A percentile compares a stretch with the other conserved stretches of the same genome.
These are phyloP conservation scores for Pilatotrama ljubarskyi DNA, from an alignment of 768 basidiomycete genomes.

Conservation along the genomic window DNA sequence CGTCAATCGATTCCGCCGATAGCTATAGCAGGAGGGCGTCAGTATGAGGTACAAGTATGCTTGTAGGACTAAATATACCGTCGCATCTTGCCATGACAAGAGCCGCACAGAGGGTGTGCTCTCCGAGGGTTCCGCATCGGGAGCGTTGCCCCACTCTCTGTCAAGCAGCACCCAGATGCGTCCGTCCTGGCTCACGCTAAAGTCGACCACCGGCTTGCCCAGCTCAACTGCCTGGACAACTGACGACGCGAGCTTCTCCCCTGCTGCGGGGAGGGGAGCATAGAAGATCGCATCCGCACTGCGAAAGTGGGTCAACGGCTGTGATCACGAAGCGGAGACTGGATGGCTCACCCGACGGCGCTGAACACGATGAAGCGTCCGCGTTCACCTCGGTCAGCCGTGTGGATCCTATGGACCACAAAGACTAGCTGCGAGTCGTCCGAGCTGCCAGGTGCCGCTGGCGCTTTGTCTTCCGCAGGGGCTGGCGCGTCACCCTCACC, in stretches of 20 bases:
- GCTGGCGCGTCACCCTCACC: conserved; percentile 23
- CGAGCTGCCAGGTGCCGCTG: neutral
- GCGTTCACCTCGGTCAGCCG: conserved; percentile 38
- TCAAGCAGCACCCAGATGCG: conserved; percentile 54
- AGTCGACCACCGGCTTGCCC: conserved; percentile 59
- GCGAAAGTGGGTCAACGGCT: neutral
- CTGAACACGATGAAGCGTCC: conserved; percentile 58
- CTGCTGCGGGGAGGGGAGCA: conserved; percentile 32
- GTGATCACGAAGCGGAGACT: neutral
- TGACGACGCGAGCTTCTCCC: neutral
- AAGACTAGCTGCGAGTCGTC: conserved; percentile 40
- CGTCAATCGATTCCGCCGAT: conserved; percentile 31
- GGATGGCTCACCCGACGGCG: conserved; percentile 63
- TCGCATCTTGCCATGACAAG: conserved; percentile 36
- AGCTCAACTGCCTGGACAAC: conserved; percentile 45
- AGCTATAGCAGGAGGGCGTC: conserved; percentile 33
- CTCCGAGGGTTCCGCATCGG: neutral
- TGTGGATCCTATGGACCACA: conserved; percentile 58
- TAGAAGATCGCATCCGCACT: conserved; percentile 73
- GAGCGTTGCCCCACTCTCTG: conserved; percentile 35
- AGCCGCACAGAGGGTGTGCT: conserved; percentile 15
- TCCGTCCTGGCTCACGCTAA: conserved; percentile 41
- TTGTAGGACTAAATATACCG: conserved; percentile 35
- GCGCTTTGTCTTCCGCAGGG: neutral
- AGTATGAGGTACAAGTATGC: neutral